A percentile compares a stretch with the other conserved stretches of the same genome.
Evolutionary conservation across 2,329 filamentous ascomycete genomes (phyloP).

Genomic region (Fusarium sp.): DNA sequence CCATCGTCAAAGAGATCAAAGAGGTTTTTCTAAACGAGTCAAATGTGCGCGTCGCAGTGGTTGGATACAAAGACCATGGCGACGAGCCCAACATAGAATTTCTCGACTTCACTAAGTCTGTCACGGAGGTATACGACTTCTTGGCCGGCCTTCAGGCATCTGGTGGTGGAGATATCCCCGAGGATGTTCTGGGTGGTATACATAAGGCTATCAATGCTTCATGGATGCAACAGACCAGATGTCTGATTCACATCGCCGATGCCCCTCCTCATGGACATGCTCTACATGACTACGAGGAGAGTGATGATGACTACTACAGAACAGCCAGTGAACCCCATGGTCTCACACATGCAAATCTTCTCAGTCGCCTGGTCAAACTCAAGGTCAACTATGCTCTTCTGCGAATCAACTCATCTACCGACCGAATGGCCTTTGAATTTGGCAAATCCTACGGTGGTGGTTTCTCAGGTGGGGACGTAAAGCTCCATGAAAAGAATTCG

Average conservation of each 20-base stretch:
- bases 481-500: not conserved
- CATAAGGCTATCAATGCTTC: constrained; percentile 46
- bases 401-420: constrained; percentile 2
- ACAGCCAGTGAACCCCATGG: not conserved
- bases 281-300: constrained; percentile 1
- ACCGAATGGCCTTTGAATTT: not conserved
- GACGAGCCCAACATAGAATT: constrained; percentile 18
- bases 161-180: constrained; percentile 50
- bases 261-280: constrained; percentile 24
- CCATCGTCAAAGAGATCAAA: constrained; percentile 48
- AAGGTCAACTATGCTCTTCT: constrained; percentile 26
- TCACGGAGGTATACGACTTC: not conserved
- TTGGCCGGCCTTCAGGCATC: not conserved
- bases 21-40: constrained; percentile 51
- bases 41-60: constrained; percentile 51
- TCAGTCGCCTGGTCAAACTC: not conserved
- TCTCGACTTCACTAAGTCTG: constrained; percentile 19
- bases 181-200: constrained; percentile 53
- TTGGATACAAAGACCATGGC: constrained; percentile 53
- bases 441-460: not conserved
- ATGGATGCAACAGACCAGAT: constrained; percentile 51
- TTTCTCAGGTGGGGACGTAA: not conserved
- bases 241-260: constrained; percentile 33
- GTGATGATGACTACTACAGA: constrained; percentile 9
- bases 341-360: not conserved